These are phyloP conservation scores for Achaetomium macrosporum DNA, from an alignment of 2,329 filamentous ascomycete species.

Conservation along the genomic window DNA sequence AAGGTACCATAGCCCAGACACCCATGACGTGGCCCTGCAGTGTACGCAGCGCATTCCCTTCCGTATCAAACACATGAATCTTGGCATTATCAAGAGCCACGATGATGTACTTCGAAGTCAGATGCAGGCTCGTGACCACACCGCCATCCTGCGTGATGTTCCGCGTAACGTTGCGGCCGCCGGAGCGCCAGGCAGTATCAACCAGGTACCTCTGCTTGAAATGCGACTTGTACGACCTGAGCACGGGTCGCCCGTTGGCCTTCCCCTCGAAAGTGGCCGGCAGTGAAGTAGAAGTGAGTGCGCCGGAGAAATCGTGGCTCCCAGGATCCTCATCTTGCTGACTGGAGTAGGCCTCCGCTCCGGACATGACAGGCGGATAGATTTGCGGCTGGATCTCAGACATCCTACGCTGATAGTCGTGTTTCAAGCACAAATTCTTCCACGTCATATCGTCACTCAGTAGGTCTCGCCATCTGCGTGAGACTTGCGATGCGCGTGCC, in stretches of 20 bases:
- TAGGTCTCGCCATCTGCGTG: conserved; percentile 84
- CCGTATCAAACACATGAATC: conserved; percentile 95
- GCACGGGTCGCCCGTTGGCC: conserved; percentile 49
- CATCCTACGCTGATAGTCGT: conserved; percentile 67
- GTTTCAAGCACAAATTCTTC: conserved; percentile 95
- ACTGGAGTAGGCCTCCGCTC: conserved; percentile 28
- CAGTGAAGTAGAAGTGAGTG: conserved; percentile 31
- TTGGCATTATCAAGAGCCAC: conserved; percentile 96
- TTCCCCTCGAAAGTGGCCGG: conserved; percentile 46
- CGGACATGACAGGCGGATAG: conserved; percentile 28
- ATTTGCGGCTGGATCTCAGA: conserved; percentile 43
- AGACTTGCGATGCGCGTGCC: conserved; percentile 92
- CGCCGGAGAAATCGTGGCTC: conserved; percentile 42
- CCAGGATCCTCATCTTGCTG: conserved; percentile 30
- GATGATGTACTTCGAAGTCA: conserved; percentile 94
- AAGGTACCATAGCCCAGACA: conserved; percentile 99
- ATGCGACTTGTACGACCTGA: conserved; percentile 86
- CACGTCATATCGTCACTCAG: conserved; percentile 96
- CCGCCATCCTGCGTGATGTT: conserved; percentile 96
- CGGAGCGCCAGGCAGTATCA: conserved; percentile 92
- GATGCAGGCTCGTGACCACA: conserved; percentile 89
- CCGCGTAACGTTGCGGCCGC: conserved; percentile 73
- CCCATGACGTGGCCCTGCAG: conserved; percentile 97
- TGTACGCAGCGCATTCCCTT: conserved; percentile 81
- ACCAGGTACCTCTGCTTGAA: conserved; percentile 98